Conservation (phyloP, 1,139 yeast genomes). For the Magnusiomyces sp. region DNA sequence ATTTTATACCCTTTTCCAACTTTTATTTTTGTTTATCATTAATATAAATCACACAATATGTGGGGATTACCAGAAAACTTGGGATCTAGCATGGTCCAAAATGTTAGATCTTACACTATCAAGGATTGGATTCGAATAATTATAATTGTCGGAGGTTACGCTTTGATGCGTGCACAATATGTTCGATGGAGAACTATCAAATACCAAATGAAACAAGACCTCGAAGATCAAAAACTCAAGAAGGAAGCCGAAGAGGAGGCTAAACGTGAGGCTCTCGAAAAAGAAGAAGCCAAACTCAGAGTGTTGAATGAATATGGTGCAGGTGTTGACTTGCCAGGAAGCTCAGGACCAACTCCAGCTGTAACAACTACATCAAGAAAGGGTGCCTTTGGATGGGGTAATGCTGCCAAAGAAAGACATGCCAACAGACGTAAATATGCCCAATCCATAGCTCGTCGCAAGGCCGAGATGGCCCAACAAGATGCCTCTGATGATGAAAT, state of each 20-base stretch:
- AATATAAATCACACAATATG: too few species aligned
- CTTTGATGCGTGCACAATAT: conserved; percentile 12
- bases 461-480: conserved; percentile 14
- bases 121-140: conserved; percentile 14
- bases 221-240: conserved; percentile 6
- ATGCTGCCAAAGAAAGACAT: conserved; percentile 8
- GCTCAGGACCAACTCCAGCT: background rate
- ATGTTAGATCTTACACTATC: conserved; percentile 10
- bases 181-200: conserved; percentile 11
- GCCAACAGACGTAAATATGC: conserved; percentile 12
- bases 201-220: conserved; percentile 7
- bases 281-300: conserved; percentile 6
- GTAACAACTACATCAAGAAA: background rate
- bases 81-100: background rate
- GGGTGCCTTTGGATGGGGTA: conserved; percentile 14
- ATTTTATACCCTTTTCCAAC: too few species aligned
- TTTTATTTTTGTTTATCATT: too few species aligned
- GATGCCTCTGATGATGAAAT: conserved; percentile 15
- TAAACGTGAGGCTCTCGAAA: conserved; percentile 6
- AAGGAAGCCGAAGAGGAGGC: conserved; percentile 10
- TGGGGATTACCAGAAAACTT: background rate
- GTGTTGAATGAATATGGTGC: background rate
- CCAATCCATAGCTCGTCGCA: conserved; percentile 10
- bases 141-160: conserved; percentile 13
- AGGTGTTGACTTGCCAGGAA: background rate